Percentiles rank a stretch among this genome's conserved stretches.
Conservation (phyloP, 805 yeast species). For the Sugiyamaella valdiviana region DNA sequence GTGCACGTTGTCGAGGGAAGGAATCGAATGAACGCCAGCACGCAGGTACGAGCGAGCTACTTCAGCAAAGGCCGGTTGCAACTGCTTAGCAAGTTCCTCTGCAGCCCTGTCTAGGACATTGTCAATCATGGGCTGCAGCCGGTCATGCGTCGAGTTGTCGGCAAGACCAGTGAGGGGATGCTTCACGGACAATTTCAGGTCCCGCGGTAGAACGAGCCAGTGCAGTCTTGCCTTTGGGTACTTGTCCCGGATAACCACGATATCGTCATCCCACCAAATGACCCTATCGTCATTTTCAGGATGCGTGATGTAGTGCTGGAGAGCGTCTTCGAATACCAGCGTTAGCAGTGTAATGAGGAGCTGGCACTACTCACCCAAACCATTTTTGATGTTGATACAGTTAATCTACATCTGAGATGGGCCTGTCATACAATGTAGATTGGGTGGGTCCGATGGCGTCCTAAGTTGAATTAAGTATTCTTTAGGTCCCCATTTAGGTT, state of each 20-base stretch:
- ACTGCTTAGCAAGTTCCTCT: conserved; percentile 29
- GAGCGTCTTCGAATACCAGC: conserved; percentile 15
- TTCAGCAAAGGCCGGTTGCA: conserved; percentile 9
- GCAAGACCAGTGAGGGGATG: conserved; percentile 51
- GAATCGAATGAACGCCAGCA: conserved; percentile 64
- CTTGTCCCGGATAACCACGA: conserved; percentile 50
- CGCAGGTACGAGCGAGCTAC: conserved; percentile 31
- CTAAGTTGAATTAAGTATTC: no score
- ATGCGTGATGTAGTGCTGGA: conserved; percentile 42
- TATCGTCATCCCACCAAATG: conserved; percentile 45
- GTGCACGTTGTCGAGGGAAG: conserved; percentile 65
- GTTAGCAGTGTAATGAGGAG: no score
- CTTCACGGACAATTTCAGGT: conserved; percentile 33
- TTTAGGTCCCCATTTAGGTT: no score
- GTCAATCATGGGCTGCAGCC: conserved; percentile 33
- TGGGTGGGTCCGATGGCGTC: no score
- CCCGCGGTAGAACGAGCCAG: conserved; percentile 54
- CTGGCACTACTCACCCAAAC: no score
- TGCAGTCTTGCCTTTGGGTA: conserved; percentile 63
- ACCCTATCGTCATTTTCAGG: conserved; percentile 41
- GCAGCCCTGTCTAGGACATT: conserved; percentile 32
- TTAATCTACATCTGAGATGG: no score
- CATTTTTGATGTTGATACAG: no score
- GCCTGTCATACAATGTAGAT: no score
- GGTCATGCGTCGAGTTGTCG: conserved; percentile 30